Evolutionary conservation across 2,329 filamentous ascomycete genomes (phyloP).

Genomic region (Fusarium oligoseptatum): DNA sequence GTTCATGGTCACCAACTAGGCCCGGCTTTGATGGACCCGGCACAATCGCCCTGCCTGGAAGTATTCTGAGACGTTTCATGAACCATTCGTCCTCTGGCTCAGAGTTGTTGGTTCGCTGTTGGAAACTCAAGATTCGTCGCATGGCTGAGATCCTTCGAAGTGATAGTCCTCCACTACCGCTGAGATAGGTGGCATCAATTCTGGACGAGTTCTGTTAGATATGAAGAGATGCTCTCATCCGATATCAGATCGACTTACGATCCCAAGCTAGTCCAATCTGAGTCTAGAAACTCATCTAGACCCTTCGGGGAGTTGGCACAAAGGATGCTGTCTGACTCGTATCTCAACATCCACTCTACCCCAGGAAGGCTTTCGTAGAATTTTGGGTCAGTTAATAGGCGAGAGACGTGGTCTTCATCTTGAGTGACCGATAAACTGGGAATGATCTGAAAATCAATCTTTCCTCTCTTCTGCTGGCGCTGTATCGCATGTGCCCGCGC

Average conservation of each 20-base stretch:
- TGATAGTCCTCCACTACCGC: slow-evolving; percentile 67
- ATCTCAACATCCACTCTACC: slow-evolving; percentile 68
- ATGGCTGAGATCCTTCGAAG: slow-evolving; percentile 67
- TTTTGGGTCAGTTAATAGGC: slow-evolving; percentile 62
- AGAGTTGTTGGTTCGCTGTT: slow-evolving; percentile 43
- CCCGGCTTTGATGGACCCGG: background rate
- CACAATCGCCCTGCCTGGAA: background rate
- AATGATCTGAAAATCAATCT: background rate
- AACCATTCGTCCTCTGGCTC: background rate
- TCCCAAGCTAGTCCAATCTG: background rate
- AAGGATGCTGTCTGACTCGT: slow-evolving; percentile 68
- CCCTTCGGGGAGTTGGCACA: slow-evolving; percentile 66
- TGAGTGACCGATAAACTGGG: background rate
- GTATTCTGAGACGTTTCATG: slow-evolving; percentile 4
- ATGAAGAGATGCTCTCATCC: background rate
- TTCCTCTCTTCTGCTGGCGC: background rate
- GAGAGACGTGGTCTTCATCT: slow-evolving; percentile 29
- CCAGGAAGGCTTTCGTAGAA: slow-evolving; percentile 66
- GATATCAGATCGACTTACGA: background rate
- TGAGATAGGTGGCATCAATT: slow-evolving; percentile 56
- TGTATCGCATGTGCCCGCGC: slow-evolving; percentile 13
- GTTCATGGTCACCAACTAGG: background rate
- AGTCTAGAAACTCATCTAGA: slow-evolving; percentile 53
- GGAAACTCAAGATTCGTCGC: slow-evolving; percentile 60
- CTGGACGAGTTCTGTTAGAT: background rate